These are phyloP conservation scores for Camelina neglecta DNA, from an alignment of 345 rosid species.

Conservation along the genomic window DNA sequence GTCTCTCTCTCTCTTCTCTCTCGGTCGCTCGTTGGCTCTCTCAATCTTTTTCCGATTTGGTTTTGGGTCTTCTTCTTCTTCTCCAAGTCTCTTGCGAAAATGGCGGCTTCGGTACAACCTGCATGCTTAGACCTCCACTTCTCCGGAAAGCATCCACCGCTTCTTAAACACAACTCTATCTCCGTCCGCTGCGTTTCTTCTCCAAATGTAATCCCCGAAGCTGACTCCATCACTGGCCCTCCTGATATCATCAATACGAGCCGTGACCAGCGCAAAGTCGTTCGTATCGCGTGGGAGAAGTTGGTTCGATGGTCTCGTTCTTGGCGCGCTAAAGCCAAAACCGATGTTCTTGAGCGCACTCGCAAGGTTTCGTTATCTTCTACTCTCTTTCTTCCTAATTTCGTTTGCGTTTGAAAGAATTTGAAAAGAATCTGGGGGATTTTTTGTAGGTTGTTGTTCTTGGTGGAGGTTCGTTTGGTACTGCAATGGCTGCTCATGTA, in stretches of 20 bases:
- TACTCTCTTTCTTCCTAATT: not conserved
- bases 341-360: conserved; percentile 80
- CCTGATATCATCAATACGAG: conserved; percentile 42
- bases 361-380: conserved; percentile 57
- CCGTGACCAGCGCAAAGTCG: conserved; percentile 66
- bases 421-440: conserved; percentile 16
- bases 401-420: not conserved
- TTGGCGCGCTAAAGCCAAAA: conserved; percentile 73
- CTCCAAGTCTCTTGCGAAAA: conserved; percentile 36
- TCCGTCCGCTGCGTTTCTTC: conserved; percentile 44
- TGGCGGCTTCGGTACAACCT: conserved; percentile 53
- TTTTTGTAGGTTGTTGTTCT: conserved; percentile 80
- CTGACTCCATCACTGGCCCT: conserved; percentile 27
- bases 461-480: conserved; percentile 97
- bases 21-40: not conserved
- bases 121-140: conserved; percentile 45
- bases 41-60: conserved; percentile 35
- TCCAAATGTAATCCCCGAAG: conserved; percentile 25
- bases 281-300: conserved; percentile 89
- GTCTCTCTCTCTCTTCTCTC: not conserved
- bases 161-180: conserved; percentile 35
- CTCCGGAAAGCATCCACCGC: conserved; percentile 32
- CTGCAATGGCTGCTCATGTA: conserved; percentile 94
- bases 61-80: conserved; percentile 23
- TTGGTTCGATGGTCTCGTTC: conserved; percentile 91